Conservation (phyloP, 129 eudicot genomes). For the Oenanthe sinensis region DNA sequence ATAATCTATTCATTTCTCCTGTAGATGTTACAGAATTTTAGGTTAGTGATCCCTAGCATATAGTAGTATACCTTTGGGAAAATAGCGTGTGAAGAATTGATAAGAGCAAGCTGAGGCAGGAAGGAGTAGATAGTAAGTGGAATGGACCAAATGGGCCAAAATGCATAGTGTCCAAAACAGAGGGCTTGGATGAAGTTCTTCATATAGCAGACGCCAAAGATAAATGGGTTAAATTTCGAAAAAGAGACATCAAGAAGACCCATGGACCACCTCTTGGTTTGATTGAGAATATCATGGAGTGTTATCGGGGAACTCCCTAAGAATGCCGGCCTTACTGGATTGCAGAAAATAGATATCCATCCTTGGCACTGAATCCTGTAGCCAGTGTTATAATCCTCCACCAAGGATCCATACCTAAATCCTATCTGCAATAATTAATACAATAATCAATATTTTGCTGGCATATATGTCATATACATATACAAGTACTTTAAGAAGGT, state of each 20-base stretch:
- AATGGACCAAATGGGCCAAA: conserved; percentile 36
- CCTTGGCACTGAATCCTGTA: conserved; percentile 41
- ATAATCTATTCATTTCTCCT: not conserved
- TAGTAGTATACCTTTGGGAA: conserved; percentile 30
- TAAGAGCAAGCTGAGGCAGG: conserved; percentile 43
- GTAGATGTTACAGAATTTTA: not conserved
- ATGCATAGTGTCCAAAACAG: conserved; percentile 28
- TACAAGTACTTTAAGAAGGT: not conserved
- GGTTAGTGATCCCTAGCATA: not conserved
- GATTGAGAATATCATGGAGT: conserved; percentile 33
- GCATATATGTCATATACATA: not conserved
- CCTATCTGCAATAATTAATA: conserved; percentile 33
- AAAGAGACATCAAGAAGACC: conserved; percentile 38
- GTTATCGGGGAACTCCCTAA: conserved; percentile 39
- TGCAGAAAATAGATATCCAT: conserved; percentile 37
- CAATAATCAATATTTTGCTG: not conserved
- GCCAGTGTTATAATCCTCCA: conserved; percentile 38
- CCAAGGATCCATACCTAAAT: conserved; percentile 52
- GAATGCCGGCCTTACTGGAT: conserved; percentile 43
- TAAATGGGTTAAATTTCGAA: conserved; percentile 27
- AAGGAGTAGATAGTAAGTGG: conserved; percentile 38
- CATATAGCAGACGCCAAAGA: conserved; percentile 24
- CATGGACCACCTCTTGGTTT: conserved; percentile 47
- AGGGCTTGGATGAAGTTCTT: conserved; percentile 22
- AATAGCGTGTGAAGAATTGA: conserved; percentile 17